Base-by-base conservation (phyloP, 2,329 filamentous ascomycete species). In the Diaporthe batatas region DNA sequence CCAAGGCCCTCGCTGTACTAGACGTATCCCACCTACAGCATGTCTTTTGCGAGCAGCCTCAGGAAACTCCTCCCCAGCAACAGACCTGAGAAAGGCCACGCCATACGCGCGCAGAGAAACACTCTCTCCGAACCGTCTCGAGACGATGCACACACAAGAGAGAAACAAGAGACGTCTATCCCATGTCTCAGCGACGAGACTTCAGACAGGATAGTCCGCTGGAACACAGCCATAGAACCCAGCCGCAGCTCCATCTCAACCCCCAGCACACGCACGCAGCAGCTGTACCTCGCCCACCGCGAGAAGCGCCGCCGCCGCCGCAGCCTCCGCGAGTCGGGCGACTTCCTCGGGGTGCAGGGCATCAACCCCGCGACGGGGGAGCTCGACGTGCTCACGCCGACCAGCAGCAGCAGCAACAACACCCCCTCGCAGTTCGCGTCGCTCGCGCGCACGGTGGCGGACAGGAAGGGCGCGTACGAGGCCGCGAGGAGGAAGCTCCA, bases 281-380 rank as follows among this genome's bases (percentile, higher is more conserved):
- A 73, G 10, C 67, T 79, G 14, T 78, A 83, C 23, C 78, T 81
- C 16, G 78, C 78, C 2, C 84, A 80, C 68, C 77, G 81, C 69
- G 77, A 82, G n/a, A 75, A 76, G 11, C 82, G 83, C n/a, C 80
- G 78, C 21, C 80, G 83, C 47, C 84, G 88, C 7, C 83, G 83
- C 57, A 84, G 78, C 53, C 81, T 90, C 70, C 88, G 86, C 74
- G 84, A 86, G 70, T 89, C 86, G 70, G 88, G 88, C 6, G 89
- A 91, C 77, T 91, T 86, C 76, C 83, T 91, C 0, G 89, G 88
- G 2, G 86, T 90, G 1, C 88, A 89, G 72, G 89, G 89, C 4
- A 82, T 88, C 69, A 90, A 91, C 76, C 89, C 89, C 0, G 80
- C 84, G 54, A 90, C 89, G 0, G 88, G 89, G 6, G 81, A 86